A percentile compares a stretch with the other conserved stretches of the same genome.
These are phyloP conservation scores for Panaeolus papilionaceus DNA, from an alignment of 768 basidiomycete genomes.

Conservation along the genomic window DNA sequence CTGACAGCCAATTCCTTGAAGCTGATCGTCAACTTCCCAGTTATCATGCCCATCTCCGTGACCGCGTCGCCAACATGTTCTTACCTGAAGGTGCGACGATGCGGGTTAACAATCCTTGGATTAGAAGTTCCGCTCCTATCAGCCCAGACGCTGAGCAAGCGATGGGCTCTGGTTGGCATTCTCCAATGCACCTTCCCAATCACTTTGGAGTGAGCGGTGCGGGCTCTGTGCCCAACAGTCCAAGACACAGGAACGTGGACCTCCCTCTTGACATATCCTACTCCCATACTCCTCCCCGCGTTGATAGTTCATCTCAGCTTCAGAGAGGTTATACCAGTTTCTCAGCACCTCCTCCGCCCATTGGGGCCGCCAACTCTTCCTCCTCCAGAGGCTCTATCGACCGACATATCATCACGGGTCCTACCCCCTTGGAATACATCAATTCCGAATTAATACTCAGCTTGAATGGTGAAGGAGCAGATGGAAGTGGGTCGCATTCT, in stretches of 20 bases:
- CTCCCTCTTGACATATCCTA: neutral
- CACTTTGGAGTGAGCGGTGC: neutral
- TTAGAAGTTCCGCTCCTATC: neutral
- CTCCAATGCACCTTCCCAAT: neutral
- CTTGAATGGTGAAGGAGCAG: slow-evolving; percentile 28
- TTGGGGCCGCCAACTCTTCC: neutral
- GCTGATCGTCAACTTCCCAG: slow-evolving; percentile 85
- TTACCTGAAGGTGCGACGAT: slow-evolving; percentile 67
- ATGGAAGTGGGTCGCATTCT: neutral
- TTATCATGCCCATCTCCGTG: slow-evolving; percentile 88
- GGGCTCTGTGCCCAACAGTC: neutral
- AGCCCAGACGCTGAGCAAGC: neutral
- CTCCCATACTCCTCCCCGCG: neutral
- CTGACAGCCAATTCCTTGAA: slow-evolving; percentile 31
- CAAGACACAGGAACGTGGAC: neutral
- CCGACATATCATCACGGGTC: neutral
- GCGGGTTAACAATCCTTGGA: slow-evolving; percentile 43
- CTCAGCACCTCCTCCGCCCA: neutral
- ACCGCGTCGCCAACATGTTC: slow-evolving; percentile 85
- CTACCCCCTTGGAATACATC: slow-evolving; percentile 73
- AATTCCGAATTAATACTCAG: slow-evolving; percentile 81
- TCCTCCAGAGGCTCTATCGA: neutral
- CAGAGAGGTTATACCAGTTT: neutral
- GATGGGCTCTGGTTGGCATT: neutral
- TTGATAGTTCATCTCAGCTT: neutral